A percentile compares a stretch with the other conserved stretches of the same genome.
These are phyloP conservation scores for Boletus sp. DNA, from an alignment of 1,284 basidiomycete genomes.

Conservation along the genomic window DNA sequence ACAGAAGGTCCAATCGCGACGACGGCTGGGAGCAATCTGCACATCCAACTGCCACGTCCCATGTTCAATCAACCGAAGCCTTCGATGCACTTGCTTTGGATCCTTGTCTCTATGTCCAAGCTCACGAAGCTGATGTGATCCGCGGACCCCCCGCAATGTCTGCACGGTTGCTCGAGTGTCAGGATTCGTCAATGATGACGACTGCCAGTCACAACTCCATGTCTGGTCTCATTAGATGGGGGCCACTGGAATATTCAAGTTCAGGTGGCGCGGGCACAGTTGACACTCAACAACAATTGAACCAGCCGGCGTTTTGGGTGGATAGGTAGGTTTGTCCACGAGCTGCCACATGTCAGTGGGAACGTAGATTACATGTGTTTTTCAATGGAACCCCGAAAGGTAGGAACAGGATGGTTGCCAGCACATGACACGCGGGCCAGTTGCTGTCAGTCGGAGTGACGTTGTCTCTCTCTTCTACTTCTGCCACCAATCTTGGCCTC, in stretches of 20 bases:
- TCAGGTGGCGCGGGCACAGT: constrained; percentile 5
- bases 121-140: constrained; percentile 63
- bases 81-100: constrained; percentile 19
- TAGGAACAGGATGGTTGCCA: constrained; percentile 7
- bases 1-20: constrained; percentile 14
- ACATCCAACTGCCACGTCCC: not conserved
- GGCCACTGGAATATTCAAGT: constrained; percentile 13
- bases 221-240: constrained; percentile 47
- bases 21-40: constrained; percentile 11
- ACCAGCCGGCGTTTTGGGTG: constrained; percentile 53
- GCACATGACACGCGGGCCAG: constrained; percentile 6
- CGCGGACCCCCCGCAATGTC: constrained; percentile 43
- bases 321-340: constrained; percentile 45
- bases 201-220: constrained; percentile 27
- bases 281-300: constrained; percentile 4
- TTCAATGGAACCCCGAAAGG: constrained; percentile 7
- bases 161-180: constrained; percentile 45
- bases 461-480: constrained; percentile 13
- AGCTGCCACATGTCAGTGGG: constrained; percentile 6
- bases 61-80: constrained; percentile 8
- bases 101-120: constrained; percentile 51
- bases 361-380: constrained; percentile 10
- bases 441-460: constrained; percentile 9
- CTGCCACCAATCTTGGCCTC: constrained; percentile 9
- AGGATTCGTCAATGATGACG: constrained; percentile 12